Evolutionary conservation across 108 stramenopile genomes (phyloP).

Genomic region (Skeletonema marinoi): DNA sequence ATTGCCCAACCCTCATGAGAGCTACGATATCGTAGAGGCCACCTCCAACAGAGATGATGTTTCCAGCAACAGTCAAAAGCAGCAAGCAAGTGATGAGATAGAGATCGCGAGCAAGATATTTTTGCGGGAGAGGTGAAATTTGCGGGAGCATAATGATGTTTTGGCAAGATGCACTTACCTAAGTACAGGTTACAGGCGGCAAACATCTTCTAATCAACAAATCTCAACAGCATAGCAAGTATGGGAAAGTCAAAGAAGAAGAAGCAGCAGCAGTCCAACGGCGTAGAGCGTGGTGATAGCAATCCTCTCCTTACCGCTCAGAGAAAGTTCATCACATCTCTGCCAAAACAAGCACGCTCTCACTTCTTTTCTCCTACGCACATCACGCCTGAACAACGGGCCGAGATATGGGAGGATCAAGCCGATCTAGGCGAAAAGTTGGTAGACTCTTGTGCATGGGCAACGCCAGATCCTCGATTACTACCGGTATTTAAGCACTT

Average conservation of each 20-base stretch:
- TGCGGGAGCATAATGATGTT: not conserved
- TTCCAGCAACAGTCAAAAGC: no score
- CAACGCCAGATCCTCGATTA: constrained; percentile 65
- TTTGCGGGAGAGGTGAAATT: not conserved
- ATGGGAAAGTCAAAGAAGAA: constrained; percentile 23
- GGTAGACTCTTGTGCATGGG: constrained; percentile 82
- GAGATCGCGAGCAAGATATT: no score
- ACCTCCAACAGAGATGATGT: not conserved
- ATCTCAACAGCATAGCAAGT: not conserved
- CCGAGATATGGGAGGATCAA: constrained; percentile 77
- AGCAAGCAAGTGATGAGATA: no score
- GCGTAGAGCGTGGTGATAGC: not conserved
- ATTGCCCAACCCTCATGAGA: not conserved
- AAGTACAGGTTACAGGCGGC: no score
- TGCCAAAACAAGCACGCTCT: constrained; percentile 45
- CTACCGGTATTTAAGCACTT: constrained; percentile 69
- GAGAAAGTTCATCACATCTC: constrained; percentile 47
- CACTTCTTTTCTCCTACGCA: constrained; percentile 66
- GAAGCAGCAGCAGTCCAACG: not conserved
- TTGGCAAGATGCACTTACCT: no score
- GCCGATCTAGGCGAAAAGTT: constrained; percentile 80
- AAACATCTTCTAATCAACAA: no score
- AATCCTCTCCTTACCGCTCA: constrained; percentile 66
- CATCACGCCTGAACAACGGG: constrained; percentile 62
- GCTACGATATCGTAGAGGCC: not conserved